phyloP scores from a whole-genome alignment of 1,284 basidiomycete genomes.

The Phlebopus sp. region DNA sequence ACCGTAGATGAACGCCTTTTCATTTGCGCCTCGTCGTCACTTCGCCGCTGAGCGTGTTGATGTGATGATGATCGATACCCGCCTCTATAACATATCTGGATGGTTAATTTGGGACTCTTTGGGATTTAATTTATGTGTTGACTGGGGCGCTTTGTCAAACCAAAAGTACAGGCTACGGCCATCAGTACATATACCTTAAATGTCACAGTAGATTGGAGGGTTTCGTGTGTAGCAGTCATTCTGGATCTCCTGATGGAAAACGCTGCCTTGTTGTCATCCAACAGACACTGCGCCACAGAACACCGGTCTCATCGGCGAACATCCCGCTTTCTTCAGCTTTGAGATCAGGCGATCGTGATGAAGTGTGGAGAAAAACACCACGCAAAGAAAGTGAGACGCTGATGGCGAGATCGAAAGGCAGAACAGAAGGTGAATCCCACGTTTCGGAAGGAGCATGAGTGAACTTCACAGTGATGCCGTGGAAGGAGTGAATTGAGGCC shows the following conservation, averaged over 20 bases:
- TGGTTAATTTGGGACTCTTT: slow-evolving; percentile 25
- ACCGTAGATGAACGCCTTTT: slow-evolving; percentile 26
- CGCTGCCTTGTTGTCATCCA: slow-evolving; percentile 1
- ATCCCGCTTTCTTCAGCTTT: too few relatives aligned
- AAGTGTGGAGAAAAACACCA: too few relatives aligned
- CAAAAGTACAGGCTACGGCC: slow-evolving; percentile 21
- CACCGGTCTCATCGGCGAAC: too few relatives aligned
- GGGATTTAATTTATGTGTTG: slow-evolving; percentile 29
- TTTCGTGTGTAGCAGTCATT: slow-evolving; percentile 16
- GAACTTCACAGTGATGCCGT: too few relatives aligned
- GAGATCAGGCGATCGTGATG: too few relatives aligned
- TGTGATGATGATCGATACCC: slow-evolving; percentile 15
- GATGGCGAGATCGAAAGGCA: too few relatives aligned
- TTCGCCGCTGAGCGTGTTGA: slow-evolving; percentile 23
- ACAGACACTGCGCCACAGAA: too few relatives aligned
- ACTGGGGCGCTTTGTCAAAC: slow-evolving; percentile 8
- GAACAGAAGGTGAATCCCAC: too few relatives aligned
- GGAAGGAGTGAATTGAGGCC: too few relatives aligned
- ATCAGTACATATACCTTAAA: slow-evolving; percentile 16
- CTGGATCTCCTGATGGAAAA: slow-evolving; percentile 11
- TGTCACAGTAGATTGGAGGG: slow-evolving; percentile 11
- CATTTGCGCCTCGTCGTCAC: slow-evolving; percentile 9
- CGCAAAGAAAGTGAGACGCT: too few relatives aligned
- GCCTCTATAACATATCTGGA: slow-evolving; percentile 21
- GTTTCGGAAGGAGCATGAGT: too few relatives aligned